A percentile compares a stretch with the other conserved stretches of the same genome.
Evolutionary conservation across 129 eudicot species (phyloP).

Genomic region (Smallanthus sonchifolius): DNA sequence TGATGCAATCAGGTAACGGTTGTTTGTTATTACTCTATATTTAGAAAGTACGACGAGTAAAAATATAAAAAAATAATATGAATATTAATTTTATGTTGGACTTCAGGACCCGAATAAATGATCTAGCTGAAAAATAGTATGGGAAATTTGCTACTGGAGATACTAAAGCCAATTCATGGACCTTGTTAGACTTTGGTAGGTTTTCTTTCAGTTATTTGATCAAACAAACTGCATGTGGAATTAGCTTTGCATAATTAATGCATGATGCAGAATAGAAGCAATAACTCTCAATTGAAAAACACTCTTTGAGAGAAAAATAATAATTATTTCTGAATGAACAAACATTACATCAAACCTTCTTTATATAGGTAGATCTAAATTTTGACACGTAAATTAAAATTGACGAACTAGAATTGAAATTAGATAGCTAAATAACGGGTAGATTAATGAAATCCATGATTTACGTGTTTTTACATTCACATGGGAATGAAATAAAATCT

Average conservation of each 20-base stretch:
- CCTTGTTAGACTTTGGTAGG: too few species aligned
- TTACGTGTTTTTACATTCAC: not conserved
- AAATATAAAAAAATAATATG: not conserved
- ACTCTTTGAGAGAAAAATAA: too few species aligned
- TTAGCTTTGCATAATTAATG: too few species aligned
- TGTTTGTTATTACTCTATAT: not conserved
- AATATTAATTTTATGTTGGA: conserved; percentile 1
- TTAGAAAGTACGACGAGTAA: not conserved
- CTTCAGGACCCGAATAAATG: conserved; percentile 62
- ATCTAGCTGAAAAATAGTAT: conserved; percentile 67
- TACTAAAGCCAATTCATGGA: conserved; percentile 89
- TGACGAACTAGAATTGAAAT: not conserved
- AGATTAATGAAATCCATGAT: not conserved
- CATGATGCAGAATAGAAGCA: too few species aligned
- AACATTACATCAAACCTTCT: too few species aligned
- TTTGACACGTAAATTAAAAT: not conserved
- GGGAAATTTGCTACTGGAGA: conserved; percentile 74
- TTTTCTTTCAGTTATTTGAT: too few species aligned
- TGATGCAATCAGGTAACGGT: conserved; percentile 68
- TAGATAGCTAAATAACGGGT: not conserved
- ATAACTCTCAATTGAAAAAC: too few species aligned
- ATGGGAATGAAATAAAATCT: not conserved
- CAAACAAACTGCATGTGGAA: too few species aligned
- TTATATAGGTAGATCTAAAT: not conserved
- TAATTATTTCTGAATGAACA: too few species aligned